phyloP scores from a whole-genome alignment of 2,329 filamentous ascomycete genomes.

The Cladophialophora immunda region DNA sequence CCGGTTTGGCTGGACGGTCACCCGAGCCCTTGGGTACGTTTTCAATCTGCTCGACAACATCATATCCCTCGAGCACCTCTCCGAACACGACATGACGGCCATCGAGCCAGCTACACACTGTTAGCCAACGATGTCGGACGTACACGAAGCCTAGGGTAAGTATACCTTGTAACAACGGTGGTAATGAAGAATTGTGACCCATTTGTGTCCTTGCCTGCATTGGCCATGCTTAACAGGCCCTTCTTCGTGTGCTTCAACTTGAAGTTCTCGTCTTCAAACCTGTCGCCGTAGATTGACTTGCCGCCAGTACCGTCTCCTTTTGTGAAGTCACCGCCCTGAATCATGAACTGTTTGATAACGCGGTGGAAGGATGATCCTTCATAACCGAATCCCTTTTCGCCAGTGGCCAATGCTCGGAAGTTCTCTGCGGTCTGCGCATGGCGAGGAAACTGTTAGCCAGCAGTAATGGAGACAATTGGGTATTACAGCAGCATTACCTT shows the following conservation, averaged over 20 bases:
- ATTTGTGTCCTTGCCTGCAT: slow-evolving; percentile 57
- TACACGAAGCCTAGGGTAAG: background rate
- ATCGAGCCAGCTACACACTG: slow-evolving; percentile 64
- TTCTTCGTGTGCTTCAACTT: slow-evolving; percentile 74
- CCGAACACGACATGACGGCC: slow-evolving; percentile 73
- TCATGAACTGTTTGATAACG: slow-evolving; percentile 76
- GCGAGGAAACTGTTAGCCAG: background rate
- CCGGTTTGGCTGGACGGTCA: slow-evolving; percentile 65
- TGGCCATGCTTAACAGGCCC: slow-evolving; percentile 72
- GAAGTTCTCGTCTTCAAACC: slow-evolving; percentile 76
- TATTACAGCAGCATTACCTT: slow-evolving; percentile 56
- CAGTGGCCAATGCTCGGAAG: slow-evolving; percentile 70
- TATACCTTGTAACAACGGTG: slow-evolving; percentile 64
- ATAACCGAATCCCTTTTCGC: slow-evolving; percentile 73
- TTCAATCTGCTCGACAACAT: slow-evolving; percentile 72
- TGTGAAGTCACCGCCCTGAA: slow-evolving; percentile 75
- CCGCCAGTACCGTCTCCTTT: slow-evolving; percentile 71
- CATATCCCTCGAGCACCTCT: slow-evolving; percentile 73
- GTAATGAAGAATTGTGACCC: slow-evolving; percentile 75
- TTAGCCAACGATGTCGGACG: slow-evolving; percentile 15
- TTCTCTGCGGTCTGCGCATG: slow-evolving; percentile 67
- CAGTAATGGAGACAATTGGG: background rate
- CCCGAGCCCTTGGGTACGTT: slow-evolving; percentile 64
- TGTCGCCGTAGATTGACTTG: slow-evolving; percentile 72
- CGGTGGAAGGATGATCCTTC: slow-evolving; percentile 74